These are phyloP conservation scores for Peniophora sp. DNA, from an alignment of 1,284 basidiomycete species.

Conservation along the genomic window DNA sequence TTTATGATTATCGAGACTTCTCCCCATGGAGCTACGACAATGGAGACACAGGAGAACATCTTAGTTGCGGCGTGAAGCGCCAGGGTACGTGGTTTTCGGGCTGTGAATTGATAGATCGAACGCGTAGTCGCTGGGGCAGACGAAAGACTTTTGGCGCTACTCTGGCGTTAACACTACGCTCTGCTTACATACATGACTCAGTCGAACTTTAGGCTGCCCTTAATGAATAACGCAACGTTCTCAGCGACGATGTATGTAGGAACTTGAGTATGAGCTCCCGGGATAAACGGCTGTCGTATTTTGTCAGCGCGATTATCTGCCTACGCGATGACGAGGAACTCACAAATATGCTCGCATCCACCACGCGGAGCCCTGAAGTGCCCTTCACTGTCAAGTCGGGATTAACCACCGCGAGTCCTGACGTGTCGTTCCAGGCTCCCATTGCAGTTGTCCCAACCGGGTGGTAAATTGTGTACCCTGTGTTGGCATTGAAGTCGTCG, in stretches of 20 bases:
- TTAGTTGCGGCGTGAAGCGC: too few relatives aligned
- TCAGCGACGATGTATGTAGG: background rate
- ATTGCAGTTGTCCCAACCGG: background rate
- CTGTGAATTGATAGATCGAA: too few relatives aligned
- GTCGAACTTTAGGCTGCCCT: too few relatives aligned
- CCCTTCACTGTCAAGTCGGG: slow-evolving; percentile 23
- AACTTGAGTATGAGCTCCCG: background rate
- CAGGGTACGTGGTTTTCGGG: too few relatives aligned
- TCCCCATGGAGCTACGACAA: too few relatives aligned
- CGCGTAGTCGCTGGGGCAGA: too few relatives aligned
- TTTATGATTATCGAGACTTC: too few relatives aligned
- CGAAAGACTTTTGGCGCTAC: too few relatives aligned
- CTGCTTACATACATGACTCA: too few relatives aligned
- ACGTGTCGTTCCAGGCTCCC: background rate
- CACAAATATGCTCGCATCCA: slow-evolving; percentile 23
- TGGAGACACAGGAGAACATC: too few relatives aligned
- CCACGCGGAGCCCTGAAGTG: slow-evolving; percentile 19
- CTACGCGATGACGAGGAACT: background rate
- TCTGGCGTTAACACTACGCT: too few relatives aligned
- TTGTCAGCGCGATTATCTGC: background rate
- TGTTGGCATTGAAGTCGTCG: background rate
- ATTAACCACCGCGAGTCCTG: slow-evolving; percentile 22
- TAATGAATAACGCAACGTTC: background rate
- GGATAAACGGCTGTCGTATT: background rate
- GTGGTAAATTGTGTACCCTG: background rate